Conservation (phyloP, 2,329 filamentous ascomycete genomes). For the Leptographium galeiforme region DNA sequence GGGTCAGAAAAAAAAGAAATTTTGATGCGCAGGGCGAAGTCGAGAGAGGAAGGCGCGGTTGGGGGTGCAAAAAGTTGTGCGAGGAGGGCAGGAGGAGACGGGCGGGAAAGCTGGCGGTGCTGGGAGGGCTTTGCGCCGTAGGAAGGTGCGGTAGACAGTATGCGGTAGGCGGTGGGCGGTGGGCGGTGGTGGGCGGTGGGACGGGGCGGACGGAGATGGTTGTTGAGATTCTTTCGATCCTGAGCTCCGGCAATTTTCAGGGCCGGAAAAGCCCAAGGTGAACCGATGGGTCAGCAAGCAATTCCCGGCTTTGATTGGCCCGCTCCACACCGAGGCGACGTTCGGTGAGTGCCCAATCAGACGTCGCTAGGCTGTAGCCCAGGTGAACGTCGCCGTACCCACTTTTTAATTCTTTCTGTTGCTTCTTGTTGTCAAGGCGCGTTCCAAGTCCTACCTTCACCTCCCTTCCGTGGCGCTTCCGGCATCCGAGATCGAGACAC, state of each 20-base stretch:
- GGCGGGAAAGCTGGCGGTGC: conserved; percentile 1
- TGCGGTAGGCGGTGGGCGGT: conserved; percentile 10
- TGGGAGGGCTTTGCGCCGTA: conserved; percentile 2
- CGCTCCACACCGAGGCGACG: neutral
- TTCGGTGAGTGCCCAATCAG: conserved; percentile 11
- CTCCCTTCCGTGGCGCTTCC: neutral
- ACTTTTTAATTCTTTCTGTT: neutral
- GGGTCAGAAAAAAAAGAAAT: neutral
- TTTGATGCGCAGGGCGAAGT: neutral
- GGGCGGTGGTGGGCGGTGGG: conserved; percentile 10
- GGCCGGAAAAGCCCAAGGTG: conserved; percentile 5
- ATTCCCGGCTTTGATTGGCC: conserved; percentile 13
- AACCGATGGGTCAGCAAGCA: conserved; percentile 11
- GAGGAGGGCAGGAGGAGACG: neutral
- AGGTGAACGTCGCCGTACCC: neutral
- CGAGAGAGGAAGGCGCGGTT: neutral
- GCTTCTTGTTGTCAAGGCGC: neutral
- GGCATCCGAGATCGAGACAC: neutral
- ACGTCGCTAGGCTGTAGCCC: neutral
- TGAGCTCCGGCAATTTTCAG: conserved; percentile 5
- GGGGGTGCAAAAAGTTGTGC: neutral
- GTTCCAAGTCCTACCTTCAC: neutral
- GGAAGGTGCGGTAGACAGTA: conserved; percentile 8
- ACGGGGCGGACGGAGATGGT: neutral
- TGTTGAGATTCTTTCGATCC: conserved; percentile 3